Percentiles rank a stretch among this genome's conserved stretches.
These are phyloP conservation scores for Cutaneotrichosporon cutaneum DNA, from an alignment of 1,284 basidiomycete species.

Conservation along the genomic window DNA sequence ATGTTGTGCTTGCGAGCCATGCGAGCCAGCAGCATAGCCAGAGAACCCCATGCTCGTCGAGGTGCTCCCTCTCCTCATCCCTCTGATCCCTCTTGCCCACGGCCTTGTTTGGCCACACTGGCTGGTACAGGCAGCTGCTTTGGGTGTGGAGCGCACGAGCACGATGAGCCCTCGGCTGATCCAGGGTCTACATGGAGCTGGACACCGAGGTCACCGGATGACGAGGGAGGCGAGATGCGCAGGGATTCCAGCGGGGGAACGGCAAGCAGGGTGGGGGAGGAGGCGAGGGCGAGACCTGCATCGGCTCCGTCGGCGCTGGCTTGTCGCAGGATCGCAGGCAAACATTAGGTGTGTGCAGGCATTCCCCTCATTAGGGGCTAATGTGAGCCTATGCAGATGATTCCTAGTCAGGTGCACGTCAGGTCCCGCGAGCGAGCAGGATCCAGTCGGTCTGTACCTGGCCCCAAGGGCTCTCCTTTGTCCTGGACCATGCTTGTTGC, in stretches of 20 bases:
- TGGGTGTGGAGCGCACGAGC: background rate
- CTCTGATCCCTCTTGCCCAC: background rate
- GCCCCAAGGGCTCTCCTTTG: background rate
- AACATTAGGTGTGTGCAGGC: background rate
- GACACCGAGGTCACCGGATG: conserved; percentile 1
- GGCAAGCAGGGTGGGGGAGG: background rate
- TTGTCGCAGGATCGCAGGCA: too few species aligned
- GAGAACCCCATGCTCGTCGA: too few species aligned
- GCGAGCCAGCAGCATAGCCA: too few species aligned
- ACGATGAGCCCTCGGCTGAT: background rate
- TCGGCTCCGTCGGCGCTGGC: too few species aligned
- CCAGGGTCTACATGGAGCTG: background rate
- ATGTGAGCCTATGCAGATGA: background rate
- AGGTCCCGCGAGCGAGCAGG: too few species aligned
- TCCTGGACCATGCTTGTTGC: background rate
- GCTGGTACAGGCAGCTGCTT: background rate
- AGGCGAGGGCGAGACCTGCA: too few species aligned
- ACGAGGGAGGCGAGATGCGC: background rate
- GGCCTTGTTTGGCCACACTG: background rate
- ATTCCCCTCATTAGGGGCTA: background rate
- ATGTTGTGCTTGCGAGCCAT: background rate
- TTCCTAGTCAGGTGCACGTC: too few species aligned
- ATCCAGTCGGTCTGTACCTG: background rate
- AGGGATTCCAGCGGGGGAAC: background rate
- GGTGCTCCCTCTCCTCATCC: background rate